These are phyloP conservation scores for Sporisorium iseilematis-ciliati DNA, from an alignment of 1,284 basidiomycete genomes.

Conservation along the genomic window DNA sequence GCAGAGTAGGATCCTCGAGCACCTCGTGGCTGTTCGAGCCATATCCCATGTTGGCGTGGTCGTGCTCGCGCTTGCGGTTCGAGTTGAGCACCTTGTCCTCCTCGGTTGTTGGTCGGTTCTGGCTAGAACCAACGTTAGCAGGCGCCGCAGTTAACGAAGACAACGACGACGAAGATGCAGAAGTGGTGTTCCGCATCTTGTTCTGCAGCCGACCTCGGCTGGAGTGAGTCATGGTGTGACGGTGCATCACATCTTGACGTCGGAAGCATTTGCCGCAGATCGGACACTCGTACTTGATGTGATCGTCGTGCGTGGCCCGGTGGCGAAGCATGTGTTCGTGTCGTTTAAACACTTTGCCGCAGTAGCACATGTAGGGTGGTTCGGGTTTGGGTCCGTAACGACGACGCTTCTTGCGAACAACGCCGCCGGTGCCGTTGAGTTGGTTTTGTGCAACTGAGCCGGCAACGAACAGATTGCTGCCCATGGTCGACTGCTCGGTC, in stretches of 20 bases:
- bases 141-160: neutral
- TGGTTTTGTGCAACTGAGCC: neutral
- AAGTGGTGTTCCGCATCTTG: slow-evolving; percentile 37
- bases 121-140: neutral
- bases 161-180: slow-evolving; percentile 2
- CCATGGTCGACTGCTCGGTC: slow-evolving; percentile 3
- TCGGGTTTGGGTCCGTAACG: slow-evolving; percentile 45
- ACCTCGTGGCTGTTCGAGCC: slow-evolving; percentile 13
- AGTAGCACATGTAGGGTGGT: slow-evolving; percentile 49
- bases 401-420: slow-evolving; percentile 39
- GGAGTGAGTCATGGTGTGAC: slow-evolving; percentile 49
- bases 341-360: slow-evolving; percentile 51
- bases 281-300: slow-evolving; percentile 47
- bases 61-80: slow-evolving; percentile 16
- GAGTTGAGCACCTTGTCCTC: slow-evolving; percentile 1
- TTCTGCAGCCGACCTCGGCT: slow-evolving; percentile 26
- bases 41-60: slow-evolving; percentile 2
- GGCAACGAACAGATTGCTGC: slow-evolving; percentile 3
- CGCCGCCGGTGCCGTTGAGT: neutral
- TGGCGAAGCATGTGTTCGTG: slow-evolving; percentile 56
- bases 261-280: slow-evolving; percentile 52
- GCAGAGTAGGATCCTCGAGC: slow-evolving; percentile 36
- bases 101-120: neutral
- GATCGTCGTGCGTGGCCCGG: slow-evolving; percentile 49
- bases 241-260: slow-evolving; percentile 56